These are phyloP conservation scores for Geotrichum reessii DNA, from an alignment of 1,139 yeast genomes.

Conservation along the genomic window DNA sequence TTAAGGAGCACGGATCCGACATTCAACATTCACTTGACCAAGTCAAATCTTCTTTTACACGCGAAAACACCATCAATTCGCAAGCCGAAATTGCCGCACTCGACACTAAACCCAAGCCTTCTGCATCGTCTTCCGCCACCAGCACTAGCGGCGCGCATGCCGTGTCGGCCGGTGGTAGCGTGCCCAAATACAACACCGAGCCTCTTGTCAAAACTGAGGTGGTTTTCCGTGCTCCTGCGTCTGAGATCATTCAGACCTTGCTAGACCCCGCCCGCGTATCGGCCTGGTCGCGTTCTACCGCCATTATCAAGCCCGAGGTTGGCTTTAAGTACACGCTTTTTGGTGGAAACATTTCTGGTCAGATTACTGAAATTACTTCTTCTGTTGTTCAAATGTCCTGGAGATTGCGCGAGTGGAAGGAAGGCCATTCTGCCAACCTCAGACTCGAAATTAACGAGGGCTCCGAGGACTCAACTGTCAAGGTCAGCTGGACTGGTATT, in stretches of 20 bases:
- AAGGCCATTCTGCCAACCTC: slow-evolving; percentile 69
- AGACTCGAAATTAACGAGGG: slow-evolving; percentile 67
- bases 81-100: slow-evolving; percentile 15
- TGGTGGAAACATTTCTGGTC: slow-evolving; percentile 84
- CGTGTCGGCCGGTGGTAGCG: slow-evolving; percentile 35
- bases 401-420: slow-evolving; percentile 87
- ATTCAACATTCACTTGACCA: slow-evolving; percentile 72
- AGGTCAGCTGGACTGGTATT: slow-evolving; percentile 79
- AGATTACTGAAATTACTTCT: slow-evolving; percentile 46
- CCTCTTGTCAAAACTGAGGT: slow-evolving; percentile 66
- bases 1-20: slow-evolving; percentile 71
- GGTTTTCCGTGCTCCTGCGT: slow-evolving; percentile 79
- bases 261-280: slow-evolving; percentile 69
- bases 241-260: slow-evolving; percentile 71
- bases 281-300: slow-evolving; percentile 84
- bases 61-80: slow-evolving; percentile 16
- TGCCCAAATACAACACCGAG: slow-evolving; percentile 60
- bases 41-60: slow-evolving; percentile 63
- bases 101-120: slow-evolving; percentile 20
- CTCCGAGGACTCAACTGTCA: slow-evolving; percentile 71
- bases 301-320: slow-evolving; percentile 54
- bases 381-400: slow-evolving; percentile 63
- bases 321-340: slow-evolving; percentile 67
- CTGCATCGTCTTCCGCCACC: slow-evolving; percentile 21
- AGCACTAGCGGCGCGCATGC: slow-evolving; percentile 34